Evolutionary conservation across 1,139 yeast genomes (phyloP).

Genomic region (Nakaseomyces kungkrabaensis): DNA sequence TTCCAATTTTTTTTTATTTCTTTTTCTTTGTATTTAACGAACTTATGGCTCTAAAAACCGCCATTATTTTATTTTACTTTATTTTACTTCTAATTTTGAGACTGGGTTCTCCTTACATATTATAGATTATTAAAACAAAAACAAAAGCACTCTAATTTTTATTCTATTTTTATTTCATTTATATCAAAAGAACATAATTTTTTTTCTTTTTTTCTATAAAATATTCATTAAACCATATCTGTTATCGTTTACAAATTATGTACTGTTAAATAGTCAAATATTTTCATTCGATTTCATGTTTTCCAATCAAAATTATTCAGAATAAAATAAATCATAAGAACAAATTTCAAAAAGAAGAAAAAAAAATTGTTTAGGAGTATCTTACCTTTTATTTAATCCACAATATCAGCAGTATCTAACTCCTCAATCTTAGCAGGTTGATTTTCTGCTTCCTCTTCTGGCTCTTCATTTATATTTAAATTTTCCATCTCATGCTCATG

Average conservation of each 20-base stretch:
- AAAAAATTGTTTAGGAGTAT: not conserved
- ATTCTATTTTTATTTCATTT: not conserved
- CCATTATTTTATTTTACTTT: not conserved
- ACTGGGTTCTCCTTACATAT: not conserved
- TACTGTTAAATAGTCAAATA: too few species aligned
- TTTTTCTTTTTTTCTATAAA: too few species aligned
- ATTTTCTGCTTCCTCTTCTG: constrained; percentile 7
- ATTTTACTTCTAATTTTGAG: not conserved
- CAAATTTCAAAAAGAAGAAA: not conserved
- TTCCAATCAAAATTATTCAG: too few species aligned
- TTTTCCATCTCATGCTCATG: constrained; percentile 13
- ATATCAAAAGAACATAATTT: not conserved
- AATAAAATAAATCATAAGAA: not conserved
- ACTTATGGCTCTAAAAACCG: too few species aligned
- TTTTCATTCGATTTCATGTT: too few species aligned
- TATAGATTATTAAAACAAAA: not conserved
- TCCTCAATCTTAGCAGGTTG: constrained; percentile 4
- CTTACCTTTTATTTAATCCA: constrained; percentile 22
- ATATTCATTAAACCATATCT: too few species aligned
- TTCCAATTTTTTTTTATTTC: not conserved
- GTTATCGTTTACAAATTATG: too few species aligned
- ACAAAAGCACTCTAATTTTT: not conserved
- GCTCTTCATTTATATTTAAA: constrained; percentile 8
- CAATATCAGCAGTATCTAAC: constrained; percentile 27
- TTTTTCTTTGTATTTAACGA: not conserved